Evolutionary conservation across 2,329 filamentous ascomycete genomes (phyloP).

Genomic region (Hypoxylon sp.): DNA sequence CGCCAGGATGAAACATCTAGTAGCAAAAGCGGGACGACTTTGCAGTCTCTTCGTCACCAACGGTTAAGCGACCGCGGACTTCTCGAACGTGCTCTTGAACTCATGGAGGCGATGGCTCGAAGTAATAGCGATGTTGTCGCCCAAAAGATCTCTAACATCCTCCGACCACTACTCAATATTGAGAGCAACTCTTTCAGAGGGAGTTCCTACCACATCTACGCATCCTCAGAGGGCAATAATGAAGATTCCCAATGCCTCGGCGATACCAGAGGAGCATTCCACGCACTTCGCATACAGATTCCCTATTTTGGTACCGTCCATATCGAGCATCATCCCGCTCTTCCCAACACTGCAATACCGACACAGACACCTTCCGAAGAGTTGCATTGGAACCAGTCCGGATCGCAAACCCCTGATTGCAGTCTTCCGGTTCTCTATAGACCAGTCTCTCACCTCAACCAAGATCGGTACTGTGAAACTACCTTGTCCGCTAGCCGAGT

Average conservation of each 20-base stretch:
- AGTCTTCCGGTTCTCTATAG: background rate
- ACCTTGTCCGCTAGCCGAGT: background rate
- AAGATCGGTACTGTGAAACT: background rate
- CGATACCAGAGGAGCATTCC: slow-evolving; percentile 38
- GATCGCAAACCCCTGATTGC: background rate
- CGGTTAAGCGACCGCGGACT: slow-evolving; percentile 60
- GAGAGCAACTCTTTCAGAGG: slow-evolving; percentile 52
- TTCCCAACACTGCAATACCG: slow-evolving; percentile 8
- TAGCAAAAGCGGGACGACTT: slow-evolving; percentile 37
- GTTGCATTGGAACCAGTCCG: background rate
- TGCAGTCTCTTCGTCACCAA: slow-evolving; percentile 59
- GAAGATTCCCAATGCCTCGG: slow-evolving; percentile 47
- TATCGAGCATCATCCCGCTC: slow-evolving; percentile 50
- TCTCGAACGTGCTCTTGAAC: slow-evolving; percentile 57
- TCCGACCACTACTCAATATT: slow-evolving; percentile 57
- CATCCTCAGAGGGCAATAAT: slow-evolving; percentile 38
- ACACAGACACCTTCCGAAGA: slow-evolving; percentile 1
- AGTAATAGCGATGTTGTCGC: slow-evolving; percentile 50
- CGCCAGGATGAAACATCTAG: slow-evolving; percentile 24
- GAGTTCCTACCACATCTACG: slow-evolving; percentile 14
- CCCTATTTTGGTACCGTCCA: slow-evolving; percentile 61
- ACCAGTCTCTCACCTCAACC: background rate
- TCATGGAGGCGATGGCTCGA: slow-evolving; percentile 52
- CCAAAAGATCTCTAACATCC: slow-evolving; percentile 53
- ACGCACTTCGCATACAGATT: slow-evolving; percentile 57